Percentiles rank a stretch among this genome's conserved stretches.
Evolutionary conservation across 2,329 filamentous ascomycete genomes (phyloP).

Genomic region (Aspergillus unguis): DNA sequence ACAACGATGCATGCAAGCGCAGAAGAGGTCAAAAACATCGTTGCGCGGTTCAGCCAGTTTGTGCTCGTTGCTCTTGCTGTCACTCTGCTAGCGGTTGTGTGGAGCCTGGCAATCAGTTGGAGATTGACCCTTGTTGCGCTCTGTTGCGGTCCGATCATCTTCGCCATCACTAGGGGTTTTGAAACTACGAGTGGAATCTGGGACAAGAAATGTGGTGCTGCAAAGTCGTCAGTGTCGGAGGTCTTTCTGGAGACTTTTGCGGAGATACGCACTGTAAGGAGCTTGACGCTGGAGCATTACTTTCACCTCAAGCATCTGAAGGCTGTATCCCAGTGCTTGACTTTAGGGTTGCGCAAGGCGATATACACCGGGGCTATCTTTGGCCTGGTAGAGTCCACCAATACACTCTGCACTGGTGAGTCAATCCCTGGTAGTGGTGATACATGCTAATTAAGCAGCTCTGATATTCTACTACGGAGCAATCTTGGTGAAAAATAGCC

Average conservation of each 20-base stretch:
- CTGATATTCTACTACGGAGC: conserved; percentile 82
- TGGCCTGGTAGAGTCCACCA: conserved; percentile 71
- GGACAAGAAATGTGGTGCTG: conserved; percentile 66
- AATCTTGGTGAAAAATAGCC: conserved; percentile 54
- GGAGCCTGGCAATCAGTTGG: conserved; percentile 75
- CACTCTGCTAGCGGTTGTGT: conserved; percentile 64
- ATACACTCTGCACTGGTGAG: conserved; percentile 63
- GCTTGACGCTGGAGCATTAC: conserved; percentile 68
- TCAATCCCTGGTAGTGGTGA: background rate
- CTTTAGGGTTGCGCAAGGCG: conserved; percentile 63
- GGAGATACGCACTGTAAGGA: conserved; percentile 74
- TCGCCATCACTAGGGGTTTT: conserved; percentile 63
- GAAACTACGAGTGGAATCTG: conserved; percentile 64
- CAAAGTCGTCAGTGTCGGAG: conserved; percentile 57
- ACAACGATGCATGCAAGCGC: conserved; percentile 75
- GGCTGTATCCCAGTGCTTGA: conserved; percentile 53
- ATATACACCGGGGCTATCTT: conserved; percentile 67
- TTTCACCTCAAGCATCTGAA: conserved; percentile 63
- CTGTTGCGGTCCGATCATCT: conserved; percentile 64
- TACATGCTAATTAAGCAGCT: conserved; percentile 41
- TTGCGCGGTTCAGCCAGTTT: conserved; percentile 73
- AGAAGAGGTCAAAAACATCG: conserved; percentile 81
- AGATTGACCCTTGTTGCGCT: conserved; percentile 75
- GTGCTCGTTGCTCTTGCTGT: conserved; percentile 66
- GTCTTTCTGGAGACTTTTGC: conserved; percentile 72